phyloP scores from a whole-genome alignment of 805 yeast genomes.

The Lipomyces yamanashiensis region DNA sequence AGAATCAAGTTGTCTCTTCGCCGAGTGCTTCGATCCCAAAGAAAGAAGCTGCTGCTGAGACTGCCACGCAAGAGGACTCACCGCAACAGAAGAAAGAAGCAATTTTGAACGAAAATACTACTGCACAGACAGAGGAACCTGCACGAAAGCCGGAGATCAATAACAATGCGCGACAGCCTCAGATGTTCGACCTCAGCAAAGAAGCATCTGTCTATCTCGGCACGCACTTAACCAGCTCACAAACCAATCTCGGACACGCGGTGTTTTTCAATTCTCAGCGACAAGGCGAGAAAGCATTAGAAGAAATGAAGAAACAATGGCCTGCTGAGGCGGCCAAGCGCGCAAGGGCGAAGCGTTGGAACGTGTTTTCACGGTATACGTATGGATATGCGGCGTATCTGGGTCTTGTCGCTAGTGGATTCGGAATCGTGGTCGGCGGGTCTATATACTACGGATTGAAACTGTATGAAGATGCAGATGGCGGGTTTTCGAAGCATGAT shows the following conservation, averaged over 20 bases:
- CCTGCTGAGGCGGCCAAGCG: not conserved
- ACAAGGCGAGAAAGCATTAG: not conserved
- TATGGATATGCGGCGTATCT: slow-evolving; percentile 22
- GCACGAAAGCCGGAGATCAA: not conserved
- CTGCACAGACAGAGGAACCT: not conserved
- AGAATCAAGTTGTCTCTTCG: no score
- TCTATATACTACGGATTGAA: slow-evolving; percentile 1
- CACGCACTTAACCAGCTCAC: slow-evolving; percentile 4
- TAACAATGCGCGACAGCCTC: not conserved
- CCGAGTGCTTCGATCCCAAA: no score
- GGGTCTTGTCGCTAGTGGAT: slow-evolving; percentile 19
- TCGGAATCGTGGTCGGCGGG: slow-evolving; percentile 12
- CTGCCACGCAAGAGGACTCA: no score
- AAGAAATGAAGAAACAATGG: not conserved
- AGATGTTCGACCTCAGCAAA: not conserved
- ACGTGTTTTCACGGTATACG: slow-evolving; percentile 3
- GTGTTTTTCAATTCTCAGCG: not conserved
- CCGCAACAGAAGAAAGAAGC: not conserved
- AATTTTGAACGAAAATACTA: not conserved
- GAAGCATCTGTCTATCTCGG: slow-evolving; percentile 20
- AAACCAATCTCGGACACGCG: not conserved
- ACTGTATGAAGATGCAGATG: slow-evolving; percentile 9
- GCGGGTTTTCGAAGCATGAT: not conserved
- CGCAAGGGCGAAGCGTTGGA: not conserved
- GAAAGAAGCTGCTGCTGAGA: no score